A percentile compares a stretch with the other conserved stretches of the same genome.
These are phyloP conservation scores for Pseudogymnoascus pannorum DNA, from an alignment of 2,329 filamentous ascomycete species.

Conservation along the genomic window DNA sequence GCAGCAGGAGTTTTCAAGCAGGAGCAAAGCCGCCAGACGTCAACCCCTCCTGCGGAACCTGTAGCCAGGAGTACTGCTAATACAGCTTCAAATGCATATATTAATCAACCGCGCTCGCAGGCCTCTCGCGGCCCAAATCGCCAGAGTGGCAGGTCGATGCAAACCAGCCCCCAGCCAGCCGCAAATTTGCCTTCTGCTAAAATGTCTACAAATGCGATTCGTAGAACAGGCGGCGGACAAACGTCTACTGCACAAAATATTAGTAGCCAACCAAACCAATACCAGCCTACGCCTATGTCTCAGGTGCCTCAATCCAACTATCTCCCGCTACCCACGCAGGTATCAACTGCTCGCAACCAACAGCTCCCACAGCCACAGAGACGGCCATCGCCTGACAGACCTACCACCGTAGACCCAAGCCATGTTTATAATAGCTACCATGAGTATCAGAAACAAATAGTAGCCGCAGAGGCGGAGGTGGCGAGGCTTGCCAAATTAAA, in stretches of 20 bases:
- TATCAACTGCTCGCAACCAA: neutral
- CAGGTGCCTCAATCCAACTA: neutral
- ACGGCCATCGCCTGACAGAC: neutral
- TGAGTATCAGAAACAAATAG: slow-evolving; percentile 12
- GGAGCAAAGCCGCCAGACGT: neutral
- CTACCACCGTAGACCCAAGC: slow-evolving; percentile 12
- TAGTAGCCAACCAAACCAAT: neutral
- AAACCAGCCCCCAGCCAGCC: neutral
- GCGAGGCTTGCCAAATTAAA: neutral
- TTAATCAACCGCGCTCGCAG: neutral
- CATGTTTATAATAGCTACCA: slow-evolving; percentile 13
- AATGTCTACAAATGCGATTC: neutral
- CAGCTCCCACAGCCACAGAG: neutral
- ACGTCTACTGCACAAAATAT: neutral
- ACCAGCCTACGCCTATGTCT: neutral
- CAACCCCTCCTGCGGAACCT: neutral
- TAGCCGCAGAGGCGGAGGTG: neutral
- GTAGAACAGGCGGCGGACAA: neutral
- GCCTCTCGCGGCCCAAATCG: neutral
- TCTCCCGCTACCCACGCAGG: neutral
- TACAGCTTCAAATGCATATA: neutral
- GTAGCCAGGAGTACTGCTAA: neutral
- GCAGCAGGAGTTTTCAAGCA: neutral
- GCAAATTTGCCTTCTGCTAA: neutral
- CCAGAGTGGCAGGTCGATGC: neutral